Base-by-base conservation (phyloP, 2,329 filamentous ascomycete species). In the Monilinia fructigena region DNA sequence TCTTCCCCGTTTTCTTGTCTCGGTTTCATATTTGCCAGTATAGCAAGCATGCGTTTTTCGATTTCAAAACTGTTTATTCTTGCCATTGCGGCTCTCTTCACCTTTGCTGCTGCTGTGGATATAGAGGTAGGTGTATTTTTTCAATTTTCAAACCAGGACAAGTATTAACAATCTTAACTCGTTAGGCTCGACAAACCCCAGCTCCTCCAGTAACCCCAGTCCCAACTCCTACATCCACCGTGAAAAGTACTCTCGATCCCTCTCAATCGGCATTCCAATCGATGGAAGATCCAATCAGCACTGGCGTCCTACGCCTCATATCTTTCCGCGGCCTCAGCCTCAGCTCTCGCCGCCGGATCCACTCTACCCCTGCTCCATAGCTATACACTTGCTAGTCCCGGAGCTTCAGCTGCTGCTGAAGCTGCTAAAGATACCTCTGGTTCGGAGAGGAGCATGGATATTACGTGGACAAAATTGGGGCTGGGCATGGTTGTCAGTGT, bases 211-310 rank as follows among this genome's bases (percentile, higher is more conserved):
- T 20, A 18, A 47, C 12, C n/a, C 14, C 42, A 48, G 14, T 4
- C n/a, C 28, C 28, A 35, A 50, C 11, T 12, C 45, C 45, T 14
- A 60, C 45, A 40, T 42, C 47, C 20, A 52, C n/a, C 28, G 6
- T n/a, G 31, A 50, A 26, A 12, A 61, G 28, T 26, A 50, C 42
- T 16, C 45, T 60, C 8, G 16, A 61, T 38, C 28, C 47, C 16
- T 50, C 58, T 7, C 58, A 52, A 61, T 50, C 58, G 10, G 45
- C 58, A 26, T 61, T 31, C 6, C 20, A 26, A 8, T 61, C 47
- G 38, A 26, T 60, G 31, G 45, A n/a, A n/a, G 35, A 38, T 61
- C 1, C 58, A 61, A 26, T 23, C n/a, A 1, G 31, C 45, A 20
- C 58, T 61, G 4, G 45, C 31, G 3, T 61, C 58, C 4, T 38